Evolutionary conservation across 2,329 filamentous ascomycete species (phyloP), one percentile per base, ranked within the genome.

Genomic region (Alternaria ethzedia): DNA sequence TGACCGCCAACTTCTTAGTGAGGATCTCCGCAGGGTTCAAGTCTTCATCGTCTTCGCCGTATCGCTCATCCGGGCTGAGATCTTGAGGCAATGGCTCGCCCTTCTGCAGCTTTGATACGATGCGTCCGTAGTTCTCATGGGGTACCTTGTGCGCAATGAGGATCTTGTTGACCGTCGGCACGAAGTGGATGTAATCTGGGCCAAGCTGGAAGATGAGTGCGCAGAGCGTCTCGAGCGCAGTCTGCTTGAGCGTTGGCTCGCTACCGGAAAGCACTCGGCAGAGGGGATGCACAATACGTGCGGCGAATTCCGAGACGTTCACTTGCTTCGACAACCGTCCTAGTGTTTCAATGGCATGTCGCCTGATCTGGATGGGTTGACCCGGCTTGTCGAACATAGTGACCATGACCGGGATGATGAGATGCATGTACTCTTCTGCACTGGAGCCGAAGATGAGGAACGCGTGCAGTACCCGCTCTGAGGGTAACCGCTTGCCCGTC

Each of bases 341-440:
- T 64, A 99, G 90, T 0, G 94, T 97, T 74, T 99, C 96, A 70
- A 99, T 98, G 0, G 95, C 95, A 23, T 90, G 89, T 79, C 94
- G 96, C 57, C 93, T 88, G 51, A 97, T 88, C 63, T 90, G 90
- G 1, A 88, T 84, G 8, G 94, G 93, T 67, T 96, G 92, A 11
- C 91, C 90, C 30, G 91, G 88, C 75, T 93, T 96, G 78, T 99
- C 95, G 75, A 99, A 98, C 52, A 97, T 91, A 47, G 91, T 90
- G 9, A 99, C 94, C 74, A 99, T 94, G 36, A 97, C 93, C 0
- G 96, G 96, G 55, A 99, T 93, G 70, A 99, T 98, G 56, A 99
- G 86, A 78, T 99, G 96, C 96, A 99, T 99, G 79, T 99, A 99
- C 78, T 99, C 96, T 78, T 99, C 96, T 11, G 92, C 92, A 75